A percentile compares a stretch with the other conserved stretches of the same genome.
Conservation (phyloP, 1,139 yeast genomes). For the Suhomyces anneliseae region DNA sequence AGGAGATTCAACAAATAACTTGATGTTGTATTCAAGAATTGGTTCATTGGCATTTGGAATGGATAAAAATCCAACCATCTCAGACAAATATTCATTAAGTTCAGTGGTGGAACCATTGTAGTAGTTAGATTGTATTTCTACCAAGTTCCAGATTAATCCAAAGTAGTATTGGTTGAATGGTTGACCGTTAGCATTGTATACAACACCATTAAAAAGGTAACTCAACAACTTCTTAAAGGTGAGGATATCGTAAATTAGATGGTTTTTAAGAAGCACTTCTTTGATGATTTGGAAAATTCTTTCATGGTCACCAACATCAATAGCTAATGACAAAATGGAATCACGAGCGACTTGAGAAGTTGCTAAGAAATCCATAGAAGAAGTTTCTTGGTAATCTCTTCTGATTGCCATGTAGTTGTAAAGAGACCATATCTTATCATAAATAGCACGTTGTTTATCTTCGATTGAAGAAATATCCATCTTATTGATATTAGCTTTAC, state of each 20-base stretch:
- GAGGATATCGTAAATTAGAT: conserved; percentile 31
- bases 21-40: conserved; percentile 16
- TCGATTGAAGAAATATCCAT: neutral
- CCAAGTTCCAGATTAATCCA: conserved; percentile 34
- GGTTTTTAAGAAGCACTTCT: conserved; percentile 36
- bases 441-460: conserved; percentile 9
- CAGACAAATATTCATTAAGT: conserved; percentile 36
- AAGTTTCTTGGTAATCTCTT: conserved; percentile 32
- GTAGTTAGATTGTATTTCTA: conserved; percentile 36
- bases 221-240: conserved; percentile 32
- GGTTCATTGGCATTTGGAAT: conserved; percentile 11
- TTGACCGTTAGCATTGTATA: conserved; percentile 20
- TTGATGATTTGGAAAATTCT: conserved; percentile 40
- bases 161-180: conserved; percentile 31
- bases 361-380: conserved; percentile 5
- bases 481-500: neutral
- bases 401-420: conserved; percentile 40
- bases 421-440: conserved; percentile 31
- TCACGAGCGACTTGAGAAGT: conserved; percentile 27
- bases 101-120: conserved; percentile 21
- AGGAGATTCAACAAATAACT: conserved; percentile 30
- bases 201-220: conserved; percentile 35
- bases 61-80: conserved; percentile 26
- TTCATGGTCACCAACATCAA: conserved; percentile 40
- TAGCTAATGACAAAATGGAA: conserved; percentile 29